A percentile compares a stretch with the other conserved stretches of the same genome.
These are phyloP conservation scores for Chlamydomonas eustigma DNA, from an alignment of 139 green algal species.

Conservation along the genomic window DNA sequence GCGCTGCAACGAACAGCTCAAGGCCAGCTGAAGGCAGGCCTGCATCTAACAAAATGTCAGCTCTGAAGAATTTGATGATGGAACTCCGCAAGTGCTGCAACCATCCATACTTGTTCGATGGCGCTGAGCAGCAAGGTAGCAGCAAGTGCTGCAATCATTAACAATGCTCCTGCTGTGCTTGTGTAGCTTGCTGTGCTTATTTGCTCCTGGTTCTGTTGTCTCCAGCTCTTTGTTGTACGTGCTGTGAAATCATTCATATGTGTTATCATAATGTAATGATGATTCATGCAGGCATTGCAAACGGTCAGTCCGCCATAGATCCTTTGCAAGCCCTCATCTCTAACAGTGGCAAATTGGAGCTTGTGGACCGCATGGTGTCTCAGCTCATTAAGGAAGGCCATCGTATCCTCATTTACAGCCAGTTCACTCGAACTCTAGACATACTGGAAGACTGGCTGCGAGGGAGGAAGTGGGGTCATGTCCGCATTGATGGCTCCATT, in stretches of 20 bases:
- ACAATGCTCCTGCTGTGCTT: too few relatives aligned
- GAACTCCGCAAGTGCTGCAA: constrained; percentile 78
- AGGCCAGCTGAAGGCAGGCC: constrained; percentile 4
- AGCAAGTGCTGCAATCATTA: too few relatives aligned
- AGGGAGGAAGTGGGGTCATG: constrained; percentile 36
- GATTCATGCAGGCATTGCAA: too few relatives aligned
- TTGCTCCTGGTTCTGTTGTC: too few relatives aligned
- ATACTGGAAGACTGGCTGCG: constrained; percentile 70
- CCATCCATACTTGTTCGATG: constrained; percentile 61
- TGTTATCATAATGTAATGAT: too few relatives aligned
- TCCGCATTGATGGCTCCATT: constrained; percentile 61
- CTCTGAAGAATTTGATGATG: constrained; percentile 41
- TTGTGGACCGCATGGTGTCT: constrained; percentile 71
- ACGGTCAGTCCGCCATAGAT: neutral
- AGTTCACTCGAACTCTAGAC: constrained; percentile 67
- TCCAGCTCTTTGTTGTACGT: too few relatives aligned
- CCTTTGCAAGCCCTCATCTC: constrained; percentile 19
- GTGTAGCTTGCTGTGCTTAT: too few relatives aligned
- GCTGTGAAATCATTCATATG: too few relatives aligned
- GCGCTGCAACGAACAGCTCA: constrained; percentile 1
- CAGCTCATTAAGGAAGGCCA: constrained; percentile 6
- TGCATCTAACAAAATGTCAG: neutral
- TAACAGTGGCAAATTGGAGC: constrained; percentile 74
- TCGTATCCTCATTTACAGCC: constrained; percentile 4
- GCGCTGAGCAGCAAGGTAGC: too few relatives aligned